phyloP scores from a whole-genome alignment of 305 asterid species.

The Lippia alba region DNA sequence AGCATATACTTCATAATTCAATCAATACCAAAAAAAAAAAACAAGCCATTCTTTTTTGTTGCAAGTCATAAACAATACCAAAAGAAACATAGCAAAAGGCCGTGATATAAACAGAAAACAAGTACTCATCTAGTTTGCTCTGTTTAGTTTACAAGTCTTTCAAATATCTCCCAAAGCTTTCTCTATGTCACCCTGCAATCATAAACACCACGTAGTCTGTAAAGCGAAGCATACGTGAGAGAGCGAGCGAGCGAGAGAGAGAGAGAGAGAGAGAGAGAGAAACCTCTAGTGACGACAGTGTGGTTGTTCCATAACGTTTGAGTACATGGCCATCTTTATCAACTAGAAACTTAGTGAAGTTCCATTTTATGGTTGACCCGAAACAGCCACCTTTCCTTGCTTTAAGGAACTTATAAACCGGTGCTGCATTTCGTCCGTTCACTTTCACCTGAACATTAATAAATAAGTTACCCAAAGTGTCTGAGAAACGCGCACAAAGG shows the following conservation, averaged over 20 bases:
- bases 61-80: constrained; percentile 18
- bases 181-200: constrained; percentile 64
- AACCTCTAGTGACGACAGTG: constrained; percentile 84
- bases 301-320: constrained; percentile 70
- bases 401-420: constrained; percentile 81
- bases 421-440: constrained; percentile 72
- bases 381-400: constrained; percentile 66
- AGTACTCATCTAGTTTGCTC: background rate
- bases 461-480: background rate
- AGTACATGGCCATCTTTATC: constrained; percentile 82
- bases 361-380: constrained; percentile 90
- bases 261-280: constrained; percentile 30
- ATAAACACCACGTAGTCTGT: constrained; percentile 16
- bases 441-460: constrained; percentile 59
- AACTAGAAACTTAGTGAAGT: constrained; percentile 89
- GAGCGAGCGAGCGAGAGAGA: background rate
- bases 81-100: background rate
- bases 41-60: background rate
- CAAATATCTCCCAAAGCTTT: constrained; percentile 69
- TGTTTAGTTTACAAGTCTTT: constrained; percentile 26
- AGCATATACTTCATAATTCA: background rate
- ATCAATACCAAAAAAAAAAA: background rate
- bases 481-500: constrained; percentile 7
- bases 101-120: background rate
- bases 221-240: background rate